Percentiles rank a stretch among this genome's conserved stretches.
Conservation (phyloP, 805 yeast species). For the Wickerhamiella kazuoi region DNA sequence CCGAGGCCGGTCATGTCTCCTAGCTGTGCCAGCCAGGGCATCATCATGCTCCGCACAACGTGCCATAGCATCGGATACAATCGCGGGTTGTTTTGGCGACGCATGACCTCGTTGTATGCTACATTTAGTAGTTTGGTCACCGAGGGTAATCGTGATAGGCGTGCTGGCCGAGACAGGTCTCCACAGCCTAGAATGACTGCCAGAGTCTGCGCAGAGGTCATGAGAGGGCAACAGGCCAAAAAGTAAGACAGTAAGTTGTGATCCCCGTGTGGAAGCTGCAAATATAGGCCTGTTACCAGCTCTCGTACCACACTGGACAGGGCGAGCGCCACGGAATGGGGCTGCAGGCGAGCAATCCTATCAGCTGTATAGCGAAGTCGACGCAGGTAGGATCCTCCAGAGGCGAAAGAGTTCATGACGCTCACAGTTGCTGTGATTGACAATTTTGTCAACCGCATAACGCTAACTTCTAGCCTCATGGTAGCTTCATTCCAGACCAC, state of each 20-base stretch:
- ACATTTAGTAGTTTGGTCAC: not conserved
- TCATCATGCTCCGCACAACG: not conserved
- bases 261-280: not conserved
- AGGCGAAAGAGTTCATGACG: not conserved
- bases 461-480: not conserved
- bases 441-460: not conserved
- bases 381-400: not conserved
- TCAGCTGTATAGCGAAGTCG: not conserved
- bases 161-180: not conserved
- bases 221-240: not conserved
- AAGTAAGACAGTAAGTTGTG: not conserved
- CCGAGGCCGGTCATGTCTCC: not conserved
- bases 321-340: not conserved
- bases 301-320: not conserved
- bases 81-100: not conserved
- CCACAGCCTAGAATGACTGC: not conserved
- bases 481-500: not conserved
- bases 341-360: not conserved
- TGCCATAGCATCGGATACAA: not conserved
- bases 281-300: not conserved
- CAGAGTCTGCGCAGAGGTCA: not conserved
- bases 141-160: not conserved
- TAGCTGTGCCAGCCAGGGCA: not conserved
- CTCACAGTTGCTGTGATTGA: not conserved
- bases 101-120: not conserved